Conservation (phyloP, 164 flowering plant species). For the Liquidambar formosana region DNA sequence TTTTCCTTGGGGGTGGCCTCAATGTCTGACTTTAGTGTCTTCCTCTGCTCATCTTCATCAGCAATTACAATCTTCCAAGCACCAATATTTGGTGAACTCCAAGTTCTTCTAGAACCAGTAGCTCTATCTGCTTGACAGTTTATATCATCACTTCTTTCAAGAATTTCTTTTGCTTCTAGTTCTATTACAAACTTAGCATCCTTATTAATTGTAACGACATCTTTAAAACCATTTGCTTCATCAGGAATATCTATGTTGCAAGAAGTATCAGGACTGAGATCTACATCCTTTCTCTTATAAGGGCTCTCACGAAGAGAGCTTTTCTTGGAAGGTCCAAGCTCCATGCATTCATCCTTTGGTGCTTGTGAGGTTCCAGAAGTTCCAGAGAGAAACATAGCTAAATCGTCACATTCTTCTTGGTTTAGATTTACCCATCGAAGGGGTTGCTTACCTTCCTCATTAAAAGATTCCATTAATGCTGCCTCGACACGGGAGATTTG, state of each 20-base stretch:
- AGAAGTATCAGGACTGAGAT: conserved; percentile 10
- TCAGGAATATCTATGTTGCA: conserved; percentile 17
- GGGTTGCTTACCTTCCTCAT: conserved; percentile 57
- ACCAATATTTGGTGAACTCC: conserved; percentile 51
- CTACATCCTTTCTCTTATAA: conserved; percentile 13
- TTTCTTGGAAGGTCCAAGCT: conserved; percentile 9
- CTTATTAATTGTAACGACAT: conserved; percentile 27
- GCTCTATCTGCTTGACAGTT: conserved; percentile 36
- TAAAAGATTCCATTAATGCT: conserved; percentile 47
- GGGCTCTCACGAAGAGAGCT: conserved; percentile 17
- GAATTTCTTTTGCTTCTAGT: conserved; percentile 35
- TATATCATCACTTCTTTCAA: conserved; percentile 31
- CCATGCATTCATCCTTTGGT: conserved; percentile 21
- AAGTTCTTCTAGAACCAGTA: conserved; percentile 41
- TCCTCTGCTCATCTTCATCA: conserved; percentile 36
- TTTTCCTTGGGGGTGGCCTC: conserved; percentile 59
- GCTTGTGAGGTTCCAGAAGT: conserved; percentile 28
- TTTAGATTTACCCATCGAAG: conserved; percentile 79
- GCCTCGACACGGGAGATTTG: conserved; percentile 67
- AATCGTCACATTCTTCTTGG: conserved; percentile 75
- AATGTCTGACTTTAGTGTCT: conserved; percentile 11
- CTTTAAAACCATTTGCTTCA: conserved; percentile 25
- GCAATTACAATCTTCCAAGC: conserved; percentile 64
- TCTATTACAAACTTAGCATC: conserved; percentile 39
- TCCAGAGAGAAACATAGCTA: conserved; percentile 82